Percentiles rank a stretch among this genome's conserved stretches.
phyloP scores from a whole-genome alignment of 2,329 filamentous ascomycete species.

The Apiospora pterosperma region DNA sequence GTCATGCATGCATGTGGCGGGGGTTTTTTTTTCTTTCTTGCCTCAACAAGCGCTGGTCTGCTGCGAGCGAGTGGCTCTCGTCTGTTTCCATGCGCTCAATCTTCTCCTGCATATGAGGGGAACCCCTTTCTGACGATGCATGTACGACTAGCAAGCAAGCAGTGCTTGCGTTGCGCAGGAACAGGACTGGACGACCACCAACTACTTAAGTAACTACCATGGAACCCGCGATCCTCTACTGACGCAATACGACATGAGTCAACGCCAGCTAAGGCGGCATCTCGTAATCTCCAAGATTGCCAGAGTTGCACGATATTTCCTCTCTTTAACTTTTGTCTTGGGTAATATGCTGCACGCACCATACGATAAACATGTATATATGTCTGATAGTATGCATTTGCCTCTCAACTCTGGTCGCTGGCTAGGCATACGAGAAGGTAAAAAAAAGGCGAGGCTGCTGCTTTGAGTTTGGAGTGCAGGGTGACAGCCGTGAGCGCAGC shows the following conservation, averaged over 20 bases:
- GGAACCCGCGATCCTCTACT: background rate
- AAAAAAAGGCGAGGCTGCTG: no score
- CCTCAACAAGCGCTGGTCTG: background rate
- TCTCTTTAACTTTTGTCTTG: background rate
- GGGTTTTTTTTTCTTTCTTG: background rate
- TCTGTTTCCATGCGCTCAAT: background rate
- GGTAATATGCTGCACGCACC: background rate
- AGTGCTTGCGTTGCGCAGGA: background rate
- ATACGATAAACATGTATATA: background rate
- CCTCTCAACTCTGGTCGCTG: background rate
- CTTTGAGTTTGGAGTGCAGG: background rate
- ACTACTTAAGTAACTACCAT: background rate
- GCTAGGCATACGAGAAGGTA: background rate
- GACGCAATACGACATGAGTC: background rate
- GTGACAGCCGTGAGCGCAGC: background rate
- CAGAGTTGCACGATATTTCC: background rate
- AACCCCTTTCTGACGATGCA: background rate
- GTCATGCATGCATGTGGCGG: background rate
- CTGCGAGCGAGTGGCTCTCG: constrained; percentile 1
- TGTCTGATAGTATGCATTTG: background rate
- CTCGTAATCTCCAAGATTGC: background rate
- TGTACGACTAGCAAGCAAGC: background rate
- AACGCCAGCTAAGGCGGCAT: background rate
- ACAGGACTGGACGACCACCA: background rate
- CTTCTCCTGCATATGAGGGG: background rate